A percentile compares a stretch with the other conserved stretches of the same genome.
Evolutionary conservation across 2,329 filamentous ascomycete species (phyloP).

Genomic region (Neoascochyta sp.): DNA sequence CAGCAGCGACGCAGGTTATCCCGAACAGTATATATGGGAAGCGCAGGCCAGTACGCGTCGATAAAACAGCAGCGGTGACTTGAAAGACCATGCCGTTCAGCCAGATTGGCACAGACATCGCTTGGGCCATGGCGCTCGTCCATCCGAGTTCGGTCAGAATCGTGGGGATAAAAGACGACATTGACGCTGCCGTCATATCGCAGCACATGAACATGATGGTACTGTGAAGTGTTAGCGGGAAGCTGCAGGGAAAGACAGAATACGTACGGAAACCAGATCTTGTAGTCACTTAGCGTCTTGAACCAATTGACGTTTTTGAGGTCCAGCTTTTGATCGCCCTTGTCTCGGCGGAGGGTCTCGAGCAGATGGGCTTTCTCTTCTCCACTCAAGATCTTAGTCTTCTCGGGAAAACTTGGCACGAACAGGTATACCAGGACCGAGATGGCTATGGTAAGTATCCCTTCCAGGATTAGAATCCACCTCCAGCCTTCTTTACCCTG

Average conservation of each 20-base stretch:
- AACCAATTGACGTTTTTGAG: conserved; percentile 46
- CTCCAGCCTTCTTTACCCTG: conserved; percentile 25
- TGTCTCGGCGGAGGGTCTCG: conserved; percentile 48
- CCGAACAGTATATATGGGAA: conserved; percentile 31
- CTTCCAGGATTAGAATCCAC: conserved; percentile 60
- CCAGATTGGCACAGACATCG: conserved; percentile 37
- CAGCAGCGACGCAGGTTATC: conserved; percentile 41
- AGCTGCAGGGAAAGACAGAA: conserved; percentile 38
- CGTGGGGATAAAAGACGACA: conserved; percentile 32
- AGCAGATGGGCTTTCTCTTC: conserved; percentile 52
- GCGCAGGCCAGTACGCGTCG: conserved; percentile 25
- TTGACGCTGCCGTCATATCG: conserved; percentile 34
- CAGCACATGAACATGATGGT: conserved; percentile 35
- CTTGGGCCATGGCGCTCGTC: conserved; percentile 30
- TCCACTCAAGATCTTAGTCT: conserved; percentile 48
- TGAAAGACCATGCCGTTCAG: conserved; percentile 25
- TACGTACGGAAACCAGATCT: conserved; percentile 53
- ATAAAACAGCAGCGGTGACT: conserved; percentile 19
- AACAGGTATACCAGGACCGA: conserved; percentile 49
- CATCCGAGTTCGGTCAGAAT: conserved; percentile 35
- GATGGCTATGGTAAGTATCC: conserved; percentile 50
- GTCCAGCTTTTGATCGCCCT: conserved; percentile 45
- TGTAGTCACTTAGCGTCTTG: conserved; percentile 52
- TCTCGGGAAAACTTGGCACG: conserved; percentile 53
- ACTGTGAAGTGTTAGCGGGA: conserved; percentile 12